Base-by-base conservation (phyloP, 106 monocot species). In the Hemerocallis citrina region DNA sequence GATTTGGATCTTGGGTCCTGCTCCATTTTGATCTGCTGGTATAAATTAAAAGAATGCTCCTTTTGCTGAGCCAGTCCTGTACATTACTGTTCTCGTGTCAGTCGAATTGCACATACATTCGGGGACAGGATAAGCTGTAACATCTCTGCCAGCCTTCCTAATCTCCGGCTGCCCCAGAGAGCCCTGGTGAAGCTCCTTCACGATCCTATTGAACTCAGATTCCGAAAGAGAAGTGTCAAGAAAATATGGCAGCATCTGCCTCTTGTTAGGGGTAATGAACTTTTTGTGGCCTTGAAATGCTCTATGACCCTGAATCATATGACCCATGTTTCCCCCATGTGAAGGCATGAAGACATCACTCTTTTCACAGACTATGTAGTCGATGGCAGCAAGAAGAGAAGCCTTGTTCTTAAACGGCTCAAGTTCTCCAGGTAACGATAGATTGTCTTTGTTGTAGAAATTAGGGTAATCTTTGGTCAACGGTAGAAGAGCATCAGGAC, bases 321-420 rank as follows among this genome's bases (percentile, higher is more conserved):
- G 88, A 30, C 69, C 89, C 93, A 93, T 93, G 70, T 89, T 93
- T 33, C 93, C 93, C 3, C 93, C 93, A 38, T 93, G 93, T 8
- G 93, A 93, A 7, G 93, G 85, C 88, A 93, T 89, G 77, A 93
- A 93, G 20, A 85, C 85, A 50, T 93, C 68, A 39, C 89, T 89
- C 51, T 89, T 79, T 62, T 82, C 93, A 5, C 82, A 77, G 21
- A 93, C 89, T 7, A 93, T 78, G 89, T 82, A 89, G 47, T 93
- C 93, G 21, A 93, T 74, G 17, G 93, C 93, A 20, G 93, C 93
- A 16, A 93, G 89, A 34, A 76, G 34, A 21, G 93, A 93, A 8
- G 93, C 70, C 65, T 62, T 71, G 38, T 83, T 82, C 0, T 70
- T 52, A 23, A 93, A 93, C 1, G 70, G 82, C 16, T 77, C 66